Evolutionary conservation across 73 alveolate species (phyloP), one percentile per base, ranked within the genome.

Genomic region (Urostyla sp.): DNA sequence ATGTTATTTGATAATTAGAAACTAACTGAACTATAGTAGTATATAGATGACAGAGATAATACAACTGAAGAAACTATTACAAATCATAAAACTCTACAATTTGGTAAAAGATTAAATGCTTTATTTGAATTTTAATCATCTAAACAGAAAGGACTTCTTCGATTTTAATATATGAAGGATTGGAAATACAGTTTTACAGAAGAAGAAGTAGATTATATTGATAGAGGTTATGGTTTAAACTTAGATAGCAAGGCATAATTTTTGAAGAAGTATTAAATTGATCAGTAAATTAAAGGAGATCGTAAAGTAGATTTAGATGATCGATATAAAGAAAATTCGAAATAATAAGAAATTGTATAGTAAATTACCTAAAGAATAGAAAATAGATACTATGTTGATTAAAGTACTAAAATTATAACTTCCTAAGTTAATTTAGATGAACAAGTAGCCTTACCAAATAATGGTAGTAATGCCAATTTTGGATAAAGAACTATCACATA

Each of bases 131-230:
- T 63, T 24, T 21, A 43, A 60, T 4, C 13, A 2, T 11, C 11
- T 8, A 63, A 63, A 40, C 61, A 63, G 46, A 63, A 63, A 63
- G 79, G 79, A 1, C 44, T 57, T 31, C 15, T 63, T 15, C 7
- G 79, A 27, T 63, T 63, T 63, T 57, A 63, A 40, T 63, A 63
- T 38, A 60, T 57, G 15, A 8, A 46, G 24, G 79, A 63, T 28
- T 63, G 79, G 79, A 36, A 24, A 11, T 15, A 13, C 50, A 23
- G 24, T n/a, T 43, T 63, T 57, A 6, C 79, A 15, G 79, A 63
- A 24, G 79, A 63, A 28, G 37, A 63, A 23, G n/a, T 63, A 11
- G 60, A 63, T 20, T 31, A 63, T 40, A 37, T 63, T 5, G 79
- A 63, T 40, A 63, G 26, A 38, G 50, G 79, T 34, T 63, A 63